Base-by-base conservation (phyloP, 192 early-diverging fungal genomes). In the Entomortierella parvispora region DNA sequence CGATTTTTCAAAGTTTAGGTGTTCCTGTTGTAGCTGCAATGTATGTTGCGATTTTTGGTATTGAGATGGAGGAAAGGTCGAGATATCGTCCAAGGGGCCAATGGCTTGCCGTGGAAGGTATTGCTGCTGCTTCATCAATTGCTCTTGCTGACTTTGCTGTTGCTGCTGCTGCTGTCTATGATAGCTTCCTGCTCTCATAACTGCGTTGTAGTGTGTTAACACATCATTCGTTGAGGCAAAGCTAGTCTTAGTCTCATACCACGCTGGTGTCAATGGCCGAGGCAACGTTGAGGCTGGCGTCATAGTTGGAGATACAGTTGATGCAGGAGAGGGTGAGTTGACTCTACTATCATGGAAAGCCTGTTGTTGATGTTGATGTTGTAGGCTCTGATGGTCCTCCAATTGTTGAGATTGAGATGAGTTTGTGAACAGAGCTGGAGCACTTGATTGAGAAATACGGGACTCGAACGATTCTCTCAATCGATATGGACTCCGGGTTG, bases 191-290 rank as follows among this genome's bases (percentile, higher is more conserved):
- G 52, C 66, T 25, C 55, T 52, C 55, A 63, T 64, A 10, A 77
- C 66, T 7, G 74, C 74, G 37, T 68, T 68, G 46, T 77, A 77
- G 37, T 77, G 74, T 2, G 55, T 68, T 22, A 77, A 42, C 1
- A 77, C 74, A 56, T 77, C 66, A 45, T 68, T 63, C 0, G 74
- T 77, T 20, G 65, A 68, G 0, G 66, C 46, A 64, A 68, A 68
- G 29, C 28, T 68, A 14, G 58, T 77, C 49, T 77, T 77, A 50
- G 65, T 58, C 43, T 77, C 74, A 31, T 64, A 64, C 74, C 74
- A 77, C 2, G 74, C 66, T 2, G 74, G 65, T 2, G 65, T 77
- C 51, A 77, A 58, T 2, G 74, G 74, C 3, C 74, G 59, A 15
- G 74, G 74, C 3, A 77, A 34, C 0, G 74, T 77, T 0, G 74